Percentiles rank a stretch among this genome's conserved stretches.
phyloP scores from a whole-genome alignment of 169 alveolate species.

The Plasmodium yoelii region DNA sequence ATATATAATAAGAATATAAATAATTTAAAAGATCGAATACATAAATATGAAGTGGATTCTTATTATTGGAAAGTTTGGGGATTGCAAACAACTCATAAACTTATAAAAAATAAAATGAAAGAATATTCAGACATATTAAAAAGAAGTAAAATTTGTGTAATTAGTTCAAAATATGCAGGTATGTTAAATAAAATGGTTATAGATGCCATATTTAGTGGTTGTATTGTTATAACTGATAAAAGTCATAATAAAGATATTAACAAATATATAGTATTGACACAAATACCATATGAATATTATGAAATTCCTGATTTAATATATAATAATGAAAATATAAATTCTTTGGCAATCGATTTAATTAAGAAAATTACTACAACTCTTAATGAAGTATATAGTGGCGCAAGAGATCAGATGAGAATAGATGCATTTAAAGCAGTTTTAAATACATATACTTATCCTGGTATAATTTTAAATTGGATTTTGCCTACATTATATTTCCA shows the following conservation, averaged over 20 bases:
- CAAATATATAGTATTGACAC: conserved; percentile 39
- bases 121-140: conserved; percentile 17
- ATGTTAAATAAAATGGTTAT: conserved; percentile 61
- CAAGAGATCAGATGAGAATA: conserved; percentile 15
- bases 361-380: conserved; percentile 23
- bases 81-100: conserved; percentile 69
- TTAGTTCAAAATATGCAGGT: conserved; percentile 68
- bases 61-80: conserved; percentile 76
- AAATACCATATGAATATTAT: conserved; percentile 64
- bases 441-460: conserved; percentile 61
- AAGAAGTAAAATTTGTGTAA: conserved; percentile 70
- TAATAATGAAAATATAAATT: conserved; percentile 46
- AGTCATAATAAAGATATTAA: conserved; percentile 66
- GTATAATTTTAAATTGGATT: conserved; percentile 60
- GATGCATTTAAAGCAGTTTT: conserved; percentile 54
- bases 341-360: conserved; percentile 21
- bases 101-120: conserved; percentile 53
- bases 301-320: conserved; percentile 55
- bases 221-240: conserved; percentile 66
- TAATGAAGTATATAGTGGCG: conserved; percentile 41
- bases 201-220: conserved; percentile 59
- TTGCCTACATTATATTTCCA: conserved; percentile 62
- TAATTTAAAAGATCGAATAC: conserved; percentile 19
- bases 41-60: conserved; percentile 43
- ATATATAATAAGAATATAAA: conserved; percentile 45